A percentile compares a stretch with the other conserved stretches of the same genome.
Evolutionary conservation across 176 grass and related monocot genomes (phyloP).

Genomic region (Ensete ventricosum): DNA sequence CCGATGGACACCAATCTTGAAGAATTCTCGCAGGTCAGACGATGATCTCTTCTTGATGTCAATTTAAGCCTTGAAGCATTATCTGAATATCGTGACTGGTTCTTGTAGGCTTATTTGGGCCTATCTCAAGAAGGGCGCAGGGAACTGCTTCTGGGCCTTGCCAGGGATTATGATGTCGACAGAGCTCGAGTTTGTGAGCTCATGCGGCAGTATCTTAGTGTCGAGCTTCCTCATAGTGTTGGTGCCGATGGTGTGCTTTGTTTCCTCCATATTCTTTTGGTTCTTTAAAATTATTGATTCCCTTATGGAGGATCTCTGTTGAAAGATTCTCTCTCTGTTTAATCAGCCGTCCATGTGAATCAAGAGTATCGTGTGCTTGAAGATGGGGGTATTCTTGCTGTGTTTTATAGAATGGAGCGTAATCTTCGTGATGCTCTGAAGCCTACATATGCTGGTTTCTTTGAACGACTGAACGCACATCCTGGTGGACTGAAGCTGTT

Average conservation of each 20-base stretch:
- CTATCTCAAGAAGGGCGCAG: slow-evolving; percentile 43
- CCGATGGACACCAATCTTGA: slow-evolving; percentile 34
- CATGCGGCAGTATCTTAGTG: slow-evolving; percentile 62
- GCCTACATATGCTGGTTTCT: slow-evolving; percentile 61
- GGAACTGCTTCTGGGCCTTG: slow-evolving; percentile 58
- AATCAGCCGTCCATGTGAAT: slow-evolving; percentile 7
- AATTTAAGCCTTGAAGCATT: neutral
- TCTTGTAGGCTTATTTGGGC: slow-evolving; percentile 43
- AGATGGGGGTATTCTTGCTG: slow-evolving; percentile 34
- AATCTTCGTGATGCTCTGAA: slow-evolving; percentile 63
- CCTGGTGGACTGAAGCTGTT: slow-evolving; percentile 85
- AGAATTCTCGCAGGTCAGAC: slow-evolving; percentile 47
- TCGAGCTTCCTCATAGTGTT: slow-evolving; percentile 30
- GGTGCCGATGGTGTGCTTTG: neutral
- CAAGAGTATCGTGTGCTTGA: slow-evolving; percentile 25
- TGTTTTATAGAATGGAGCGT: slow-evolving; percentile 74
- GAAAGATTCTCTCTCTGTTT: neutral
- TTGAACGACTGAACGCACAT: slow-evolving; percentile 72
- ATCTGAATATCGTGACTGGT: neutral
- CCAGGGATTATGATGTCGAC: slow-evolving; percentile 74
- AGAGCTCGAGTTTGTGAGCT: slow-evolving; percentile 52
- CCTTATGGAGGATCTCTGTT: neutral
- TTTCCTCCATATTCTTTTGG: neutral
- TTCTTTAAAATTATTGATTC: neutral
- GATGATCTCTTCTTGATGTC: neutral